Percentiles rank a stretch among this genome's conserved stretches.
These are phyloP conservation scores for Silene coronaria DNA, from an alignment of 179 eudicot species.

Conservation along the genomic window DNA sequence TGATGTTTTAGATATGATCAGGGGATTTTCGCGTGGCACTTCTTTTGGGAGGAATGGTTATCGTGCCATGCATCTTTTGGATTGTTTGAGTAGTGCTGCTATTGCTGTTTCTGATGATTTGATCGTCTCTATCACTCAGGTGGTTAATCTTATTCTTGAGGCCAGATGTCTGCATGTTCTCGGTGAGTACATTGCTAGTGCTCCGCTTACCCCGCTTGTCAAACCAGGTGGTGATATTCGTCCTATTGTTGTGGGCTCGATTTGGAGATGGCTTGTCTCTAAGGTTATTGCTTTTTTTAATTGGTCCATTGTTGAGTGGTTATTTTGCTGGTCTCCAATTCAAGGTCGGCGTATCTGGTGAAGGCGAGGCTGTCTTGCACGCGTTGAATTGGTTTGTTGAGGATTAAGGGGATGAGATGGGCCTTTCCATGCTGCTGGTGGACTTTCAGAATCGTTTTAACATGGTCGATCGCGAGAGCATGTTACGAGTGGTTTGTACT, in stretches of 20 bases:
- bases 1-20: not conserved
- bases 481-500: too few species aligned
- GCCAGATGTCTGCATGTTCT: not conserved
- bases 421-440: not conserved
- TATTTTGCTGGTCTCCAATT: too few species aligned
- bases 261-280: too few species aligned
- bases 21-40: not conserved
- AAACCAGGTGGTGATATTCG: too few species aligned
- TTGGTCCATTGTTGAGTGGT: too few species aligned
- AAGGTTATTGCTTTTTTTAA: too few species aligned
- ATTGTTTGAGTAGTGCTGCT: not conserved
- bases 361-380: not conserved
- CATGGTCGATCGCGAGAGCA: too few species aligned
- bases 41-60: not conserved
- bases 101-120: not conserved
- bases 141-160: not conserved
- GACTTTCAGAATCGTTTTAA: too few species aligned
- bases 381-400: not conserved
- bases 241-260: too few species aligned
- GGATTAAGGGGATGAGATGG: not conserved
- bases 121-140: not conserved
- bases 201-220: too few species aligned
- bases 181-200: not conserved
- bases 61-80: not conserved
- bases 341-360: too few species aligned